phyloP scores from a whole-genome alignment of 352 stramenopile species.

The Globisporangium okanoganense region DNA sequence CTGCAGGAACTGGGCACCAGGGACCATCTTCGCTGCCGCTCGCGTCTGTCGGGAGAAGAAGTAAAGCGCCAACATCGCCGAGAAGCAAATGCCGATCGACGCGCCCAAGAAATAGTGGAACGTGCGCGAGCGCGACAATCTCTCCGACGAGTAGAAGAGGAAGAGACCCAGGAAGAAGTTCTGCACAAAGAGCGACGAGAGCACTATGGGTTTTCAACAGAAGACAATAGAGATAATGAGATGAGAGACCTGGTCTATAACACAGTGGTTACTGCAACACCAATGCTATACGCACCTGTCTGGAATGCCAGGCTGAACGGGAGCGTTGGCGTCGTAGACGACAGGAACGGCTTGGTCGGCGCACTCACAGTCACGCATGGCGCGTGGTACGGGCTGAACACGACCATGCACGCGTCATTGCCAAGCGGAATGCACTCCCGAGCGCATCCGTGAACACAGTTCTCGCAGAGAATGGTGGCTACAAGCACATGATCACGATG shows the following conservation, averaged over 20 bases:
- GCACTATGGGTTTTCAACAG: conserved; percentile 38
- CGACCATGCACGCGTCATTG: conserved; percentile 40
- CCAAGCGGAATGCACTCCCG: conserved; percentile 42
- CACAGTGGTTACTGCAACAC: background rate
- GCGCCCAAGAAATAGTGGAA: conserved; percentile 82
- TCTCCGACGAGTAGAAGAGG: conserved; percentile 64
- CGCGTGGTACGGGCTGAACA: conserved; percentile 74
- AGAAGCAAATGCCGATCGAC: conserved; percentile 70
- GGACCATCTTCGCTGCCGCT: conserved; percentile 63
- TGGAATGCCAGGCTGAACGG: conserved; percentile 58
- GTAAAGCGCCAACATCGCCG: conserved; percentile 70
- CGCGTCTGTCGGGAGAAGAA: conserved; percentile 76
- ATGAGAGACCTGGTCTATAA: background rate
- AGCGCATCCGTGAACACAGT: conserved; percentile 62
- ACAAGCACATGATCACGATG: background rate
- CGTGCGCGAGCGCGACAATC: conserved; percentile 58
- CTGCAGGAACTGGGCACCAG: conserved; percentile 63
- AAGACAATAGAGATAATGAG: conserved; percentile 2
- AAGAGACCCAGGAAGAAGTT: conserved; percentile 71
- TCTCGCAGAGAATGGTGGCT: conserved; percentile 68
- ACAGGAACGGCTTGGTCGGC: conserved; percentile 54
- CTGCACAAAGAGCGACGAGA: conserved; percentile 67
- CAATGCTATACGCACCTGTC: conserved; percentile 42
- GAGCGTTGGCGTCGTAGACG: conserved; percentile 37
- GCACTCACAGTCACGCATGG: conserved; percentile 68